Conservation (phyloP, 768 basidiomycete species). For the Pisolithus microcarpus region DNA sequence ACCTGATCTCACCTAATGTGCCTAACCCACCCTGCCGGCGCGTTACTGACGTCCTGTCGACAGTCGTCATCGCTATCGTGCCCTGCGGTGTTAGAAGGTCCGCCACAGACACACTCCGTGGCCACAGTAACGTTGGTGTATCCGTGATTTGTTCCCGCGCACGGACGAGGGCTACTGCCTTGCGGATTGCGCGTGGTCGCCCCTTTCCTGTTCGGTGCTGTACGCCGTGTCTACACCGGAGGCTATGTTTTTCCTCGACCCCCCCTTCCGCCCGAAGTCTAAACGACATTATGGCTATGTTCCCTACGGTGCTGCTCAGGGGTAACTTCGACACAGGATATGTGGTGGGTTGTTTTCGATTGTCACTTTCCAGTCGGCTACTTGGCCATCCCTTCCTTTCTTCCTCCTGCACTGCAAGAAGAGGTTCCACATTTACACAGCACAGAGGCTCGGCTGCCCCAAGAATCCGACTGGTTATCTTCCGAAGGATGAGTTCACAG, state of each 20-base stretch:
- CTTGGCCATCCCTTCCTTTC: neutral
- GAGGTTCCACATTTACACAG: slow-evolving; percentile 2
- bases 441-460: slow-evolving; percentile 1
- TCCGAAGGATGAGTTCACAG: neutral
- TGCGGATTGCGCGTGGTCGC: slow-evolving; percentile 23
- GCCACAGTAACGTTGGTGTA: neutral
- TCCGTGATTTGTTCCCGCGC: slow-evolving; percentile 20
- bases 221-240: slow-evolving; percentile 6
- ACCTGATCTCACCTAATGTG: slow-evolving; percentile 16
- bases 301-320: neutral
- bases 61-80: slow-evolving; percentile 19
- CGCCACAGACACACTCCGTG: neutral
- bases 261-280: neutral
- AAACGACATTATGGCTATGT: neutral
- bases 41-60: slow-evolving; percentile 5
- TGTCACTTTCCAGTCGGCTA: neutral
- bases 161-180: slow-evolving; percentile 14
- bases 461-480: neutral
- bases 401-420: slow-evolving; percentile 1
- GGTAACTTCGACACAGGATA: slow-evolving; percentile 1
- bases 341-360: neutral
- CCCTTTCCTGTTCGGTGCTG: slow-evolving; percentile 14
- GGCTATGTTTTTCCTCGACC: slow-evolving; percentile 10
- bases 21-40: slow-evolving; percentile 10
- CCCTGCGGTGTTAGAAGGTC: neutral